These are phyloP conservation scores for Hanseniaspora lindneri DNA, from an alignment of 805 yeast species.

Conservation along the genomic window DNA sequence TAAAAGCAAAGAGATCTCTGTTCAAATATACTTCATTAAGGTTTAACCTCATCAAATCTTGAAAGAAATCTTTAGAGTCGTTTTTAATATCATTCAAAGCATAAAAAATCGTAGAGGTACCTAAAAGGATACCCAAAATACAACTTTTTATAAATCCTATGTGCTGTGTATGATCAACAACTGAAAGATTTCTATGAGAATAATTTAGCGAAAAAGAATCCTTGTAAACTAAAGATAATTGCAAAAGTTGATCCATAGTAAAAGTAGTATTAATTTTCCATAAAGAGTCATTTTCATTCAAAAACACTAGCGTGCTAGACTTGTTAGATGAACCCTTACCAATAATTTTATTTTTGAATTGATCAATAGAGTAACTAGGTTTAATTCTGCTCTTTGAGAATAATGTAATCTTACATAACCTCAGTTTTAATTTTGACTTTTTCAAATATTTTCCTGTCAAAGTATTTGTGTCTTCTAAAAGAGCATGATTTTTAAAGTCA, in stretches of 20 bases:
- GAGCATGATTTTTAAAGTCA: constrained; percentile 33
- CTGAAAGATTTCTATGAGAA: constrained; percentile 63
- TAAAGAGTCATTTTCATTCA: constrained; percentile 23
- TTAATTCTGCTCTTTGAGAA: constrained; percentile 27
- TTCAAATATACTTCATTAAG: constrained; percentile 81
- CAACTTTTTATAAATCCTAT: constrained; percentile 82
- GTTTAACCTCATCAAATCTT: constrained; percentile 59
- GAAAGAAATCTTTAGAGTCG: constrained; percentile 59
- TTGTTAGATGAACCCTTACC: constrained; percentile 20
- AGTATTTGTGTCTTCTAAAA: constrained; percentile 22
- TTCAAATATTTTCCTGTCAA: constrained; percentile 20
- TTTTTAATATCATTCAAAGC: constrained; percentile 67
- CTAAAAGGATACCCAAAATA: constrained; percentile 71
- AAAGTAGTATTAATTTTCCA: constrained; percentile 25
- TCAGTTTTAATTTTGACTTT: constrained; percentile 20
- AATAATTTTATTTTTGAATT: constrained; percentile 20
- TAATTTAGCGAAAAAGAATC: constrained; percentile 80
- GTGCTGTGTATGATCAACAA: constrained; percentile 75
- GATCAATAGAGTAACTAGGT: constrained; percentile 19
- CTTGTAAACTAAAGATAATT: constrained; percentile 76
- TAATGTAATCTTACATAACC: constrained; percentile 26
- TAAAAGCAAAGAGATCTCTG: constrained; percentile 67
- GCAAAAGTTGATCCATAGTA: constrained; percentile 54
- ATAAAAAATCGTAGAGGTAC: constrained; percentile 71
- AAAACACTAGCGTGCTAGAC: constrained; percentile 28